Evolutionary conservation across 495 filamentous ascomycete species (phyloP).

Genomic region (Penicillium chermesinum): DNA sequence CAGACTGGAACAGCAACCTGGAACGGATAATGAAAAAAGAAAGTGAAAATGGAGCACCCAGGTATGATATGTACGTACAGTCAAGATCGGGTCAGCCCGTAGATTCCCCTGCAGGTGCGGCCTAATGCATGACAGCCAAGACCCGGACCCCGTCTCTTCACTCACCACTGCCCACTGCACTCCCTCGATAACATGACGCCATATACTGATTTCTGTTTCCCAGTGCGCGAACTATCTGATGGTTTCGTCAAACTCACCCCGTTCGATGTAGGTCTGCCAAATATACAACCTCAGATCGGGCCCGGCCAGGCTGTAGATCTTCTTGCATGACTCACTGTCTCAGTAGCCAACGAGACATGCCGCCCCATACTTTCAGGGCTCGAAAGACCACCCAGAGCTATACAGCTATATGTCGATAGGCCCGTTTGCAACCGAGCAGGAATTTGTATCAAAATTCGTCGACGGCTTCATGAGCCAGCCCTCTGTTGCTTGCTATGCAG

Average conservation of each 20-base stretch:
- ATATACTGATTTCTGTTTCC: conserved; percentile 2
- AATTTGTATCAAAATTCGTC: conserved; percentile 12
- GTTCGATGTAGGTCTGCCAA: not conserved
- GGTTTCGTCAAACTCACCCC: conserved; percentile 2
- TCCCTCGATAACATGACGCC: not conserved
- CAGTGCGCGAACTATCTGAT: conserved; percentile 1
- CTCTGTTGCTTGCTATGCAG: conserved; percentile 17
- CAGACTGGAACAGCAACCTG: not conserved
- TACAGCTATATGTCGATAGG: conserved; percentile 15
- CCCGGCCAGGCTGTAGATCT: not conserved
- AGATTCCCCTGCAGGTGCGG: not conserved
- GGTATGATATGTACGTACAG: too few relatives aligned
- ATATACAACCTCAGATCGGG: not conserved
- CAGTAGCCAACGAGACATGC: conserved; percentile 4
- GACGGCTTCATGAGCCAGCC: conserved; percentile 13
- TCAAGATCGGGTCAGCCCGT: not conserved
- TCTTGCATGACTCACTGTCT: not conserved
- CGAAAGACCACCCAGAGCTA: conserved; percentile 9
- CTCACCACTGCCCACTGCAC: not conserved
- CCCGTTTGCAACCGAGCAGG: conserved; percentile 3
- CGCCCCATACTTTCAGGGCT: conserved; percentile 4
- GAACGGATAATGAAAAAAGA: too few relatives aligned
- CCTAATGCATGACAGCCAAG: not conserved
- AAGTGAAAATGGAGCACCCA: too few relatives aligned
- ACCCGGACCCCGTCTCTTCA: not conserved